Evolutionary conservation across 2,329 filamentous ascomycete species (phyloP), one percentile per base, ranked within the genome.

Genomic region (Trichoderma harzianum): DNA sequence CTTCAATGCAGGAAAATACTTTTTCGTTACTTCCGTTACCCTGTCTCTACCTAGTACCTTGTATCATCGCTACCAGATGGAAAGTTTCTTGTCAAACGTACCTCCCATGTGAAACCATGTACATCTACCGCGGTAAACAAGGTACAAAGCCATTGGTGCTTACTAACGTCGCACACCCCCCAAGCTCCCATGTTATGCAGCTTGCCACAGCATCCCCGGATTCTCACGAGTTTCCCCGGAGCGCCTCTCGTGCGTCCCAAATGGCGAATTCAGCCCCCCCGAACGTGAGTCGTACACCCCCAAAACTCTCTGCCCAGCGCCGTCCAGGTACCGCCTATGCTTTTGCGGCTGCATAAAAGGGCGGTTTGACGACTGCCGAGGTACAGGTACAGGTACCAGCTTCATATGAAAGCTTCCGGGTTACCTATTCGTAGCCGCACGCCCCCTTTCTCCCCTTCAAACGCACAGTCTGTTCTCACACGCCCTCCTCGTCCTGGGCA

Each of bases 121-220:
- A 36, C 57, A 43, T 43, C 39, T n/a, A 43, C 39, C 39, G 39
- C 39, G 16, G 18, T 36, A 36, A 43, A 43, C 16, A 43, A 43
- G 18, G 39, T 43, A 51, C n/a, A 51, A 53, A 53, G 5, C 11
- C n/a, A 24, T 53, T 18, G 58, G 21, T 43, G 32, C 60, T 36
- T 39, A 58, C 58, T 43, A 43, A 30, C 21, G 34, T 43, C 57
- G 32, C 57, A 60, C 57, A 60, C 57, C 28, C 55, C 55, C 68
- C 60, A 53, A 64, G 47, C 60, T 43, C 24, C 24, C 21, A 60
- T 60, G 57, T 26, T 47, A 64, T 67, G 68, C 60, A 64, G 68
- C 60, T 64, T 57, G 69, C 60, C 58, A 70, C 47, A 71, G n/a
- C 55, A 65, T 64, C 69, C 69, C 69, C 69, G 69, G 69, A 71